These are phyloP conservation scores for Amaranthus palmeri DNA, from an alignment of 148 eudicot species.

Conservation along the genomic window DNA sequence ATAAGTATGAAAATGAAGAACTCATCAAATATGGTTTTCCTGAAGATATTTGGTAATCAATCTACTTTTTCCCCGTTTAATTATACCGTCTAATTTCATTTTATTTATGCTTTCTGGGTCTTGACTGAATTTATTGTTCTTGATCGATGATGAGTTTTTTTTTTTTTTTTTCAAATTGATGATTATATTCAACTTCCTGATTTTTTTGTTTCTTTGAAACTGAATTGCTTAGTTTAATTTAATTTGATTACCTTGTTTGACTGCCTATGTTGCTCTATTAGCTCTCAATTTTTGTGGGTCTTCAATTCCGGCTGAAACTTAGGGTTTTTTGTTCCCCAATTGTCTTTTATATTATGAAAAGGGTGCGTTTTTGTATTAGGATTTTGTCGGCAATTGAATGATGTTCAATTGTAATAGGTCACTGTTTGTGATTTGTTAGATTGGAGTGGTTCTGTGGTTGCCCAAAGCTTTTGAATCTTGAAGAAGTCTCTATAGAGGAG, in stretches of 20 bases:
- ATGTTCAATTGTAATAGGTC: neutral
- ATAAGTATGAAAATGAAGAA: slow-evolving; percentile 91
- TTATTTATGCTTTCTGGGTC: neutral
- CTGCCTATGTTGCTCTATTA: neutral
- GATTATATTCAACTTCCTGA: neutral
- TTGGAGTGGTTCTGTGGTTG: neutral
- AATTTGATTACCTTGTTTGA: neutral
- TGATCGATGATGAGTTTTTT: slow-evolving; percentile 1
- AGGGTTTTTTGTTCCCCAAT: neutral
- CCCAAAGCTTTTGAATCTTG: neutral
- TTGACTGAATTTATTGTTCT: neutral
- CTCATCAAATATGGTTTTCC: slow-evolving; percentile 96
- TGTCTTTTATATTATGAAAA: neutral
- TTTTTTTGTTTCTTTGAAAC: neutral
- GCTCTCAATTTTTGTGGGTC: too few species aligned
- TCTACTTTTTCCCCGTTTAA: neutral
- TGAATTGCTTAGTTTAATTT: neutral
- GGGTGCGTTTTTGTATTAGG: neutral
- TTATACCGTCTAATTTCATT: neutral
- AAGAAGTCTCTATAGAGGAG: too few species aligned
- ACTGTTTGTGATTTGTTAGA: too few species aligned
- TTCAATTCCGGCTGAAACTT: neutral
- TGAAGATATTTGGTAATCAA: slow-evolving; percentile 78
- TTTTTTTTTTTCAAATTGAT: slow-evolving; percentile 1
- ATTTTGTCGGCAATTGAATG: neutral